Evolutionary conservation across 345 rosid genomes (phyloP).

Genomic region (Pistacia atlantica): DNA sequence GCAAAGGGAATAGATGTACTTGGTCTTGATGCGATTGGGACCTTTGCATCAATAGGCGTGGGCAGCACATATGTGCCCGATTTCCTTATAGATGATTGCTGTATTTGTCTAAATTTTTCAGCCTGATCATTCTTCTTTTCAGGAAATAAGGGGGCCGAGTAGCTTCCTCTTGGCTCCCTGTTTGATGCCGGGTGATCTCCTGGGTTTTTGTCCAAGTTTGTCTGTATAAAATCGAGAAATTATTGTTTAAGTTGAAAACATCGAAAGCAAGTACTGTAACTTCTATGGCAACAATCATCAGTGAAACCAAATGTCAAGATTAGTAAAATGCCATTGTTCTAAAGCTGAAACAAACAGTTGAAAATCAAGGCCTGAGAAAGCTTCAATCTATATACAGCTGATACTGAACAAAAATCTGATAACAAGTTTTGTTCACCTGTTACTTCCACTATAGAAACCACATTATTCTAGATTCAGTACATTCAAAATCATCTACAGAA

Average conservation of each 20-base stretch:
- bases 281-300: neutral
- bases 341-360: neutral
- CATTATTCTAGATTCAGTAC: neutral
- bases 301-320: neutral
- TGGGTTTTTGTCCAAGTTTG: slow-evolving; percentile 46
- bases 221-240: slow-evolving; percentile 40
- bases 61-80: slow-evolving; percentile 76
- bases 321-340: neutral
- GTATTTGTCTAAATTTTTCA: slow-evolving; percentile 61
- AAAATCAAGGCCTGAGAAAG: neutral
- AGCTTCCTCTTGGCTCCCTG: slow-evolving; percentile 55
- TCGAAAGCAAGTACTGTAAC: neutral
- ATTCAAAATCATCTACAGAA: neutral
- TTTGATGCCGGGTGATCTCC: slow-evolving; percentile 43
- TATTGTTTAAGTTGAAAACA: neutral
- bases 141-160: slow-evolving; percentile 86
- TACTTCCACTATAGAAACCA: neutral
- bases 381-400: neutral
- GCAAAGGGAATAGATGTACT: slow-evolving; percentile 37
- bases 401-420: neutral
- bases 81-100: slow-evolving; percentile 41
- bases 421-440: neutral
- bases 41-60: slow-evolving; percentile 64
- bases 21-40: slow-evolving; percentile 44
- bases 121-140: slow-evolving; percentile 65